Conservation (phyloP, 768 basidiomycete species). For the Mycena albidolilacea region DNA sequence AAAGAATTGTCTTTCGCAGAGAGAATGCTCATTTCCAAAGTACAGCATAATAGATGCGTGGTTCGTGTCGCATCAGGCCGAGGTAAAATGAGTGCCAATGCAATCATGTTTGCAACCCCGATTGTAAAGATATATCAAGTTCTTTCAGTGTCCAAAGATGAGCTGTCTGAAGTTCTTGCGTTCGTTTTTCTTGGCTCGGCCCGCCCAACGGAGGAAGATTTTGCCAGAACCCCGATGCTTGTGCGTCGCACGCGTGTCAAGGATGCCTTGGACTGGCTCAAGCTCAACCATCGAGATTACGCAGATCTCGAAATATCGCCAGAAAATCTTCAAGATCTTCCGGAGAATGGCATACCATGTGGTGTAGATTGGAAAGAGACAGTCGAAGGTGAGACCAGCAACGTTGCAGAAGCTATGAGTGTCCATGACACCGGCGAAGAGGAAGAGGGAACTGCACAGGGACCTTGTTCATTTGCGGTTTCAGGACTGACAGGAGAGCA, state of each 20-base stretch:
- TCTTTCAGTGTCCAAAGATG: not conserved
- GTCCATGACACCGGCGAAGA: not conserved
- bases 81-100: not conserved
- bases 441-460: not conserved
- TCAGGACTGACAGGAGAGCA: not conserved
- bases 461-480: slow-evolving; percentile 1
- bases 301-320: not conserved
- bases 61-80: not conserved
- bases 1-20: not conserved
- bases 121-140: not conserved
- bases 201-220: not conserved
- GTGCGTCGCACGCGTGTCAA: not conserved
- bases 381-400: not conserved
- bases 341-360: not conserved
- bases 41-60: not conserved
- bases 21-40: no score
- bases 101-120: not conserved
- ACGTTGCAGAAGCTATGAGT: not conserved
- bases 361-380: slow-evolving; percentile 2
- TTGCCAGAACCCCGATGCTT: not conserved
- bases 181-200: not conserved
- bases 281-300: slow-evolving; percentile 4
- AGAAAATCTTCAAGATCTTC: not conserved
- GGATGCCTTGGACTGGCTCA: not conserved
- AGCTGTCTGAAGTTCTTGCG: not conserved